Evolutionary conservation across 148 eudicot species (phyloP), one percentile per base, ranked within the genome.

Genomic region (Nepenthes gracilis): DNA sequence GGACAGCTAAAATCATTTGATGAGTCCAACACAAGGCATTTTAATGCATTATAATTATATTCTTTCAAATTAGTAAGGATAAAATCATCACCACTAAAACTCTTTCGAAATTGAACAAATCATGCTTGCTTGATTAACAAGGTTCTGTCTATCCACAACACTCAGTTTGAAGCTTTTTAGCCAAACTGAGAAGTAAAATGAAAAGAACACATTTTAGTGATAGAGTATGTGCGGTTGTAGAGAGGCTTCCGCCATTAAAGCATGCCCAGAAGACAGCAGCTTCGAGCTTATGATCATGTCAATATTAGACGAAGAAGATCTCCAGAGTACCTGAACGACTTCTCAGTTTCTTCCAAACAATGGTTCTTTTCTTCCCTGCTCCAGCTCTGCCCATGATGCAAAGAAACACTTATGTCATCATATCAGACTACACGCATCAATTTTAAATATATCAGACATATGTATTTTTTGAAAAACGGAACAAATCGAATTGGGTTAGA

Each of bases 281-380:
- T n/a, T 10, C 15, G 12, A n/a, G 53, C 13, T 23, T 23, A 23
- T 23, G 23, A 10, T 49, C 53, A 49, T 49, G 94, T 55, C 68
- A 92, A 63, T 72, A 92, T 85, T 14, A 92, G 75, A 77, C 88
- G 94, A 33, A 92, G 82, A 34, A 92, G 78, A 7, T 88, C 83
- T 10, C 90, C 96, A 0, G 96, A 88, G 65, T 68, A 74, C 80
- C 83, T 84, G 77, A 92, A 92, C 0, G 98, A 88, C 67, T 85
- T 92, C 85, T 85, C 94, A 1, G 97, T 88, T 77, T 88, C 98
- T 75, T 85, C 96, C 70, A 91, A 72, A 65, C 97, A 91, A 59
- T 83, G 96, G 69, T 92, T 76, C 88, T 92, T 92, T 76, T 92
- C 94, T 76, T 85, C 98, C 70, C 96, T 83, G 9, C 75, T 84